Evolutionary conservation across 768 basidiomycete species (phyloP), one percentile per base, ranked within the genome.

Genomic region (Hypholoma fasciculare): DNA sequence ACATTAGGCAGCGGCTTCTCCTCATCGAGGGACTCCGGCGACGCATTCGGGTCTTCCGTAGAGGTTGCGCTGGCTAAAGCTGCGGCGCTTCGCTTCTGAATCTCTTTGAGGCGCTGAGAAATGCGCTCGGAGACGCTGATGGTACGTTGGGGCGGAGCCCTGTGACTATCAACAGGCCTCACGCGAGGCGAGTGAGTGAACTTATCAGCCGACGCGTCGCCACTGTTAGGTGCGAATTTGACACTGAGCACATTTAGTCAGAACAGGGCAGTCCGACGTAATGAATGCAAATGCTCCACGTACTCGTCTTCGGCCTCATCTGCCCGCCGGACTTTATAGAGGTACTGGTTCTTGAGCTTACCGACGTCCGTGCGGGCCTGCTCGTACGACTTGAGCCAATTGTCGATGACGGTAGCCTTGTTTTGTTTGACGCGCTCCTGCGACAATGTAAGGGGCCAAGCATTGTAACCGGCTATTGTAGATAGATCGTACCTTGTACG

Each of bases 251-350:
- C 56, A 30, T 47, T 23, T 23, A 58, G 60, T 54, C 54, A 50
- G 44, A 40, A 36, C n/a, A 51, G 39, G 39, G 13, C 38, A 63
- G 26, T 68, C 34, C 46, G 50, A 43, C 44, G 46, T 46, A 27
- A 43, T 37, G 12, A 17, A 65, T 56, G 56, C 39, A 52, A 44
- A 61, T 58, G 48, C 49, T 42, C 52, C 30, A 78, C 93, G 66
- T 72, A 96, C 95, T 96, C 94, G 69, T 97, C 95, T 69, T 94
- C 94, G 7, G 89, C 88, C 67, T 97, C 95, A 65, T 97, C 95
- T 14, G 95, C 94, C 40, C 84, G 83, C 54, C 92, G 84, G 0
- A 84, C 87, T 72, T 94, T 96, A 34, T 80, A 72, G 11, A 92
- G 71, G 67, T 96, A 96, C 54, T 84, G 78, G 52, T 87, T 81